phyloP scores from a whole-genome alignment of 164 flowering plant genomes.

The Pachysandra terminalis region DNA sequence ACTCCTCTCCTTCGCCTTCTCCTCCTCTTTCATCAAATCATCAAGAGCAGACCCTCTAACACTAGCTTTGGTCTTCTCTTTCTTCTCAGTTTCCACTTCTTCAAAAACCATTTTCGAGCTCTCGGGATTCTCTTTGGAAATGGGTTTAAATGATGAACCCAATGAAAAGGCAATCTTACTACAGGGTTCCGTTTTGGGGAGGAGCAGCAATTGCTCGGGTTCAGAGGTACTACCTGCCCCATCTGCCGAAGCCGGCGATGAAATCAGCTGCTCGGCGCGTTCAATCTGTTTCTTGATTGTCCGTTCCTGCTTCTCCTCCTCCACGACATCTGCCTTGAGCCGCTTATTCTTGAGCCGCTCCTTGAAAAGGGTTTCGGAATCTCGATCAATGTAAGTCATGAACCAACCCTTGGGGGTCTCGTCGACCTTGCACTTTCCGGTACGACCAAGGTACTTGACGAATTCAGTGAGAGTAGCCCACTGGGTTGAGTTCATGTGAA shows the following conservation, averaged over 20 bases:
- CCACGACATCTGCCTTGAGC: conserved; percentile 58
- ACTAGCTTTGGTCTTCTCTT: conserved; percentile 14
- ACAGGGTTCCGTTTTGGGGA: conserved; percentile 33
- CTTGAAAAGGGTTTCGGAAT: conserved; percentile 76
- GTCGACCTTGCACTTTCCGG: conserved; percentile 87
- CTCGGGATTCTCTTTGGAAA: conserved; percentile 34
- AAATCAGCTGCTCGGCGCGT: conserved; percentile 50
- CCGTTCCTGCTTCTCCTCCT: conserved; percentile 87
- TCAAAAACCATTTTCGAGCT: conserved; percentile 45
- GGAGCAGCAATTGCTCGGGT: conserved; percentile 16
- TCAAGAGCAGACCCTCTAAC: conserved; percentile 55
- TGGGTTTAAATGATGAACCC: conserved; percentile 32
- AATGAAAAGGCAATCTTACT: conserved; percentile 60
- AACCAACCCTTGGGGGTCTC: conserved; percentile 97
- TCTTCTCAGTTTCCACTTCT: conserved; percentile 31
- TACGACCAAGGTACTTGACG: conserved; percentile 69
- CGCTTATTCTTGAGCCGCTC: conserved; percentile 74
- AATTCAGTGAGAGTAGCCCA: conserved; percentile 95
- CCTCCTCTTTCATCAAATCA: conserved; percentile 84
- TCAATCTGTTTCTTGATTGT: conserved; percentile 77
- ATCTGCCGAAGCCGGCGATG: background rate
- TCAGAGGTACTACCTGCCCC: conserved; percentile 8
- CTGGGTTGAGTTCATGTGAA: conserved; percentile 90
- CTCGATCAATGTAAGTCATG: conserved; percentile 81
- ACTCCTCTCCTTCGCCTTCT: conserved; percentile 64